Conservation (phyloP, 768 basidiomycete species). For the Scleroderma bovista region DNA sequence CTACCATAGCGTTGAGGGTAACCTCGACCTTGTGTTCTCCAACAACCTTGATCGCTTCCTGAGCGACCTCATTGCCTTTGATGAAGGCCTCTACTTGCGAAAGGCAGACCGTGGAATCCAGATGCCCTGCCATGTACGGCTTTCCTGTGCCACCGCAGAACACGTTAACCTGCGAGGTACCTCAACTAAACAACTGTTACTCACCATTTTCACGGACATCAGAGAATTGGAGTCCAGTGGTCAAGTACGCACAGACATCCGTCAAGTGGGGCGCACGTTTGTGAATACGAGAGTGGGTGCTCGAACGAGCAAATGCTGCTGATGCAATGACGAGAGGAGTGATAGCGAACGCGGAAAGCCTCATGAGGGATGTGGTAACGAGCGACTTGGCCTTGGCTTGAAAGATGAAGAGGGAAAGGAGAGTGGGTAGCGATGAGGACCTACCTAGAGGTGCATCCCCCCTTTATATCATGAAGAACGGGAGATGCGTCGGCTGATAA, state of each 20-base stretch:
- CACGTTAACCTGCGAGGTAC: too few species aligned
- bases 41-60: slow-evolving; percentile 17
- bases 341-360: slow-evolving; percentile 3
- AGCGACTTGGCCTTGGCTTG: background rate
- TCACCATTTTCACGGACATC: slow-evolving; percentile 11
- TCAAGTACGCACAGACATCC: slow-evolving; percentile 14
- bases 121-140: slow-evolving; percentile 17
- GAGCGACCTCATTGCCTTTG: slow-evolving; percentile 15
- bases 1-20: slow-evolving; percentile 20
- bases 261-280: background rate
- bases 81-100: slow-evolving; percentile 23
- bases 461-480: slow-evolving; percentile 2
- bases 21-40: slow-evolving; percentile 18
- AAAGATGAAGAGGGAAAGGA: background rate
- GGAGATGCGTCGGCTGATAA: slow-evolving; percentile 9
- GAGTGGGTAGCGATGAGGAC: background rate
- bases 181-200: background rate
- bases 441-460: background rate
- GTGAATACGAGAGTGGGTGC: background rate
- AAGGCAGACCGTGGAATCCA: slow-evolving; percentile 26
- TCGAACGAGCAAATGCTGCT: slow-evolving; percentile 11
- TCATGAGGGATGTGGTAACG: slow-evolving; percentile 12
- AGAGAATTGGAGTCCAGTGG: slow-evolving; percentile 12
- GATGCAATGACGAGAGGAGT: slow-evolving; percentile 15
- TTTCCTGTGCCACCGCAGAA: slow-evolving; percentile 8